Evolutionary conservation across 768 basidiomycete genomes (phyloP), one percentile per base, ranked within the genome.

Genomic region (Macrolepiota fuliginosa): DNA sequence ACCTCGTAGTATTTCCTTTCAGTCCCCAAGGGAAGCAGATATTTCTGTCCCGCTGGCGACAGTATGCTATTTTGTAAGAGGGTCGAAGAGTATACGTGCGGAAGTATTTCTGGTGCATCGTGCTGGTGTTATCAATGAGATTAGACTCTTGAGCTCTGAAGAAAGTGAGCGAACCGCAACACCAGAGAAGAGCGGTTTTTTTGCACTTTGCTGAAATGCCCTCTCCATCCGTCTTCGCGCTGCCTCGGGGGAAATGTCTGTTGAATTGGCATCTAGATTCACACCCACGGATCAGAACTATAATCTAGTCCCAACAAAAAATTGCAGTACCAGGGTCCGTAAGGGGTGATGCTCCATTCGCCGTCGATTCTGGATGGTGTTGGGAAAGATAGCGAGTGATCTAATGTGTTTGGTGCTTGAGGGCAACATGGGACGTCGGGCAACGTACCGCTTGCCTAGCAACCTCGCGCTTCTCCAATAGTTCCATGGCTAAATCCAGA

Each of bases 71-170:
- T 86, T 64, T 88, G 82, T 25, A 82, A 74, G 3, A 79, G 75
- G 24, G 83, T 78, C 4, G 94, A 86, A 9, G 90, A 87, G 71
- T 96, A 99, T 11, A 99, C 90, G 76, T 98, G 88, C 0, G 97
- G 97, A 17, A 92, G 82, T 39, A 83, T 70, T 70, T 92, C 88
- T 2, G 84, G 78, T 2, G 76, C 32, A 27, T 50, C 77, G 47
- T 79, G 74, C 66, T 81, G 75, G 87, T 89, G 66, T 25, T 17
- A 24, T 54, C 4, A 35, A 24, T 47, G 17, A 49, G 29, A 27
- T 17, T 40, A 15, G 10, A 13, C 6, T 36, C 12, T 11, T 12
- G 22, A 2, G 6, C 22, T 22, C 15, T 3, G 11, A 49, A 3
- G 17, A 22, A 37, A n/a, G 19, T 49, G 7, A 2, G 37, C 60